Conservation (phyloP, 2,329 filamentous ascomycete species). For the Aspergillus aculeatus region DNA sequence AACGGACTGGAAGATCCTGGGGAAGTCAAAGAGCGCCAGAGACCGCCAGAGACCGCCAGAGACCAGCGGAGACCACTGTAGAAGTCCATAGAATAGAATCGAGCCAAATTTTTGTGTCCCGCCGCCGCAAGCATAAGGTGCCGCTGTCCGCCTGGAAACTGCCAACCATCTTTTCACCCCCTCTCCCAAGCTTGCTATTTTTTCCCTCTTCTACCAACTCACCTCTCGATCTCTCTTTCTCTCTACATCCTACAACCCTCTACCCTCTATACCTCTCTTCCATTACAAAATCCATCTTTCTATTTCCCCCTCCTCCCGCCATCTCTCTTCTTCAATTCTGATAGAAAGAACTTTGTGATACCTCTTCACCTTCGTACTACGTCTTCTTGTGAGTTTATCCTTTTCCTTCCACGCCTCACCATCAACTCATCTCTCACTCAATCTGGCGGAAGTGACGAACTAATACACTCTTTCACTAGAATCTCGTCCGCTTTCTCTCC, state of each 20-base stretch:
- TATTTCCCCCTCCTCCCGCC: neutral
- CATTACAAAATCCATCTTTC: conserved; percentile 11
- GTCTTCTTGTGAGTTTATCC: neutral
- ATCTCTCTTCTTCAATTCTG: neutral
- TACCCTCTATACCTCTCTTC: conserved; percentile 2
- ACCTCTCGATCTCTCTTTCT: conserved; percentile 18
- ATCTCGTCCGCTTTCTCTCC: conserved; percentile 11
- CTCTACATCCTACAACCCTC: conserved; percentile 7
- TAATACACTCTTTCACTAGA: conserved; percentile 12
- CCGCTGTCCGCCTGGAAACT: conserved; percentile 17
- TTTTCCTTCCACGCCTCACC: neutral
- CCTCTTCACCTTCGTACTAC: neutral
- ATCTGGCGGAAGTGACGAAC: neutral
- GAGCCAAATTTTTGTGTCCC: conserved; percentile 29
- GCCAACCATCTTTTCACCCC: neutral
- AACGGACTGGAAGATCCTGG: conserved; percentile 18
- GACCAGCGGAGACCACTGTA: conserved; percentile 37
- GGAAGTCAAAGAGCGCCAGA: conserved; percentile 11
- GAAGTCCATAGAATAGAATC: conserved; percentile 38
- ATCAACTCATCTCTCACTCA: too few species aligned
- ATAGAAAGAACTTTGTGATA: neutral
- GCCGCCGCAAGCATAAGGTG: conserved; percentile 28
- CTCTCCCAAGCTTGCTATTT: conserved; percentile 2
- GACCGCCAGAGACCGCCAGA: conserved; percentile 9
- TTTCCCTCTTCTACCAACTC: conserved; percentile 17